phyloP scores from a whole-genome alignment of 2,329 filamentous ascomycete species.

The Colletotrichum navitas region DNA sequence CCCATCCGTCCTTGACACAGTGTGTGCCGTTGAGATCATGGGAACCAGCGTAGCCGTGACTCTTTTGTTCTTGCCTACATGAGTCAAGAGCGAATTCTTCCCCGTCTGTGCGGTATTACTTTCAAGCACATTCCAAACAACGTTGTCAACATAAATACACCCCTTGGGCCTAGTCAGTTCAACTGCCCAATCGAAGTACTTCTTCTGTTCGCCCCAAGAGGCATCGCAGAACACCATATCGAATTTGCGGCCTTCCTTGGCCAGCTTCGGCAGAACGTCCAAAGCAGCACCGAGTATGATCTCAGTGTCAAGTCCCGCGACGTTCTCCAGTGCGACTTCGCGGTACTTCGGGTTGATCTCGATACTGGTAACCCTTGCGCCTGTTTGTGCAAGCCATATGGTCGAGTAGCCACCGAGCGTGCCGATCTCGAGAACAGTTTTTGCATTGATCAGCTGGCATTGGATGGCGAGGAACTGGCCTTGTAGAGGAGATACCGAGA shows the following conservation, averaged over 20 bases:
- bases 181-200: conserved; percentile 61
- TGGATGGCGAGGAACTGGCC: conserved; percentile 57
- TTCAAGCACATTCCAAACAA: conserved; percentile 52
- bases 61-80: conserved; percentile 45
- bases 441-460: conserved; percentile 51
- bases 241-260: conserved; percentile 57
- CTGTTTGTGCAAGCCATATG: conserved; percentile 62
- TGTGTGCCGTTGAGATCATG: conserved; percentile 28
- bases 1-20: too few relatives aligned
- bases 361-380: conserved; percentile 62
- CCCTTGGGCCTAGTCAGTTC: conserved; percentile 56
- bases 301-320: conserved; percentile 58
- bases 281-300: conserved; percentile 59
- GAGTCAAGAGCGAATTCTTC: conserved; percentile 43
- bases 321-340: conserved; percentile 60
- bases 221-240: conserved; percentile 68
- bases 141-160: conserved; percentile 64
- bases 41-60: conserved; percentile 47
- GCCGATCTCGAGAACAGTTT: conserved; percentile 64
- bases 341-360: conserved; percentile 61
- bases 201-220: conserved; percentile 62
- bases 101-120: conserved; percentile 9
- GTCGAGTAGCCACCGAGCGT: conserved; percentile 67
- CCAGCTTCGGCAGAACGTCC: conserved; percentile 55
- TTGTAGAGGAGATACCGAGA: conserved; percentile 52